phyloP scores from a whole-genome alignment of 495 filamentous ascomycete genomes.

The Amorphotheca resinae region DNA sequence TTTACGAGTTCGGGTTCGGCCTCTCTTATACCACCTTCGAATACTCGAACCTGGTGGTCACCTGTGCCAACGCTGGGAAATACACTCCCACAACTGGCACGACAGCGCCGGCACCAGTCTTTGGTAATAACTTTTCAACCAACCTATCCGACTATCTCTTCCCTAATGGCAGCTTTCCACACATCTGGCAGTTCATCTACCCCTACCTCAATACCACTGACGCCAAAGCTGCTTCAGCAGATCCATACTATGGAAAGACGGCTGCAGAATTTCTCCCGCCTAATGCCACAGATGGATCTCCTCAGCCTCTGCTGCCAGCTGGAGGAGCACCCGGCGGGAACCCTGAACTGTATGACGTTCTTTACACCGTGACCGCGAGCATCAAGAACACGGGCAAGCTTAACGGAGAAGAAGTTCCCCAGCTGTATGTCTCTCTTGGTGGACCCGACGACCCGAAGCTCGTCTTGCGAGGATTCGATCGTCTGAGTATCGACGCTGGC shows the following conservation, averaged over 20 bases:
- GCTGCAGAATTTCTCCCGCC: constrained; percentile 53
- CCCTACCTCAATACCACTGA: constrained; percentile 77
- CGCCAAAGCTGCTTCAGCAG: constrained; percentile 45
- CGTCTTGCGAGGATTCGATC: constrained; percentile 72
- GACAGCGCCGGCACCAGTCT: constrained; percentile 52
- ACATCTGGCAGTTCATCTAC: constrained; percentile 59
- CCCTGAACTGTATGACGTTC: constrained; percentile 61
- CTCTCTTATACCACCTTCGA: constrained; percentile 81
- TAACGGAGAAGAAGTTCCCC: constrained; percentile 69
- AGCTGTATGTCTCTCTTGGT: constrained; percentile 77
- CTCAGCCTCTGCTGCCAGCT: constrained; percentile 55
- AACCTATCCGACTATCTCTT: constrained; percentile 58
- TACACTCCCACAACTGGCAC: constrained; percentile 59
- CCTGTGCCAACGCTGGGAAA: constrained; percentile 26
- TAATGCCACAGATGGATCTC: constrained; percentile 46
- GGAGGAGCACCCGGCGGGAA: constrained; percentile 72
- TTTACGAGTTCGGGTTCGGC: constrained; percentile 88
- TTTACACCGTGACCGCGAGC: constrained; percentile 65
- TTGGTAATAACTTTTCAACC: constrained; percentile 55
- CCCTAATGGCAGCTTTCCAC: constrained; percentile 44
- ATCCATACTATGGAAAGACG: constrained; percentile 54
- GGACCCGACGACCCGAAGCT: constrained; percentile 59
- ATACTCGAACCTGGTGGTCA: constrained; percentile 63
- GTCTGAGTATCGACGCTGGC: constrained; percentile 61
- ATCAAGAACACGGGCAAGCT: constrained; percentile 72